Percentiles rank a stretch among this genome's conserved stretches.
phyloP scores from a whole-genome alignment of 192 early-diverging fungal species.

The Entrophospora sp. region DNA sequence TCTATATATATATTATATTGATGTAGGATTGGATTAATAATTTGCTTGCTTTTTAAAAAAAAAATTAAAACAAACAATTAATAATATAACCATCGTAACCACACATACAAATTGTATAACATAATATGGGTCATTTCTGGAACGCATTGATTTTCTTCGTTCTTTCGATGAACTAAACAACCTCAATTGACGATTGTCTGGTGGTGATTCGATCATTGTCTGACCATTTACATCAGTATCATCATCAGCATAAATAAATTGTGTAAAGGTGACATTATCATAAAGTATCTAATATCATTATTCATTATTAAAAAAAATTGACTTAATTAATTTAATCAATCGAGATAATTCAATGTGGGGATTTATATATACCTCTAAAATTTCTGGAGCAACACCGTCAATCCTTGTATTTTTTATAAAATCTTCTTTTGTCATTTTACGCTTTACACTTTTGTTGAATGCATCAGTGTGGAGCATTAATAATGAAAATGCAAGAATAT shows the following conservation, averaged over 20 bases:
- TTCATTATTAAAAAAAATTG: background rate
- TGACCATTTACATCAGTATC: constrained; percentile 38
- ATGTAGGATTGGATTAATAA: background rate
- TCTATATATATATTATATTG: background rate
- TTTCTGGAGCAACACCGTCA: constrained; percentile 58
- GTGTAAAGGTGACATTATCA: constrained; percentile 46
- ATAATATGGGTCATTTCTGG: constrained; percentile 29
- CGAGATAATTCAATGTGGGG: too few species aligned
- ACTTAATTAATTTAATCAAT: constrained; percentile 16
- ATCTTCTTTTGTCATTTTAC: constrained; percentile 76
- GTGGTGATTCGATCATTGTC: constrained; percentile 20
- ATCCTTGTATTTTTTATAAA: constrained; percentile 67
- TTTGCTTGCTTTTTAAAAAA: background rate
- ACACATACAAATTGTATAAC: constrained; percentile 35
- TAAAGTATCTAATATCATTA: constrained; percentile 36
- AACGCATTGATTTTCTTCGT: constrained; percentile 21
- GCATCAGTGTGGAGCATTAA: constrained; percentile 81
- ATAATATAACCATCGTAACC: too few species aligned
- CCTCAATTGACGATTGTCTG: constrained; percentile 1
- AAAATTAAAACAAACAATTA: too few species aligned
- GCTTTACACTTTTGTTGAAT: constrained; percentile 69
- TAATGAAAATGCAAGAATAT: constrained; percentile 72
- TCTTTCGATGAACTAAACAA: constrained; percentile 8
- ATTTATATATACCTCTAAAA: constrained; percentile 61
- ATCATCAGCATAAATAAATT: constrained; percentile 47